phyloP scores from a whole-genome alignment of 2,329 filamentous ascomycete species.

The Colletotrichum musae region DNA sequence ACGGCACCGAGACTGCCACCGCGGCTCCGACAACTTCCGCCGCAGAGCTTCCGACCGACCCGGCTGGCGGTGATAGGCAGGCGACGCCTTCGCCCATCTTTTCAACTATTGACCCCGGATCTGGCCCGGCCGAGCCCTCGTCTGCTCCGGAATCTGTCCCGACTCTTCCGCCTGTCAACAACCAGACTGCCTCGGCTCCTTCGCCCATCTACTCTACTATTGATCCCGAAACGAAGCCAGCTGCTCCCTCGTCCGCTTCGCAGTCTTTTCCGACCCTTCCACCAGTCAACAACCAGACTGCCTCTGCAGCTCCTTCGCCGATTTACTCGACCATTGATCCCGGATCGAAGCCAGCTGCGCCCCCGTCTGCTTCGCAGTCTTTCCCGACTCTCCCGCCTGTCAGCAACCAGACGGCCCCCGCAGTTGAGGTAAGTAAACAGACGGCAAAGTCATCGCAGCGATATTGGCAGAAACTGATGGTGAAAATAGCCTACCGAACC shows the following conservation, averaged over 20 bases:
- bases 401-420: conserved; percentile 15
- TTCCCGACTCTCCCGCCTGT: conserved; percentile 15
- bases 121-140: background rate
- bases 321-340: conserved; percentile 8
- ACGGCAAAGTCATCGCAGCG: no score
- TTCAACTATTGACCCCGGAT: conserved; percentile 7
- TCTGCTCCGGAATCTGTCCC: background rate
- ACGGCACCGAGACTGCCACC: background rate
- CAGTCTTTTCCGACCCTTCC: background rate
- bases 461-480: background rate
- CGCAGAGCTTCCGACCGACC: background rate
- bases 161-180: background rate
- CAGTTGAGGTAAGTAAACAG: background rate
- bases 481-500: background rate
- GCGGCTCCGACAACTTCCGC: background rate
- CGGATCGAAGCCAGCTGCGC: background rate
- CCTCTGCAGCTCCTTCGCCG: conserved; percentile 3
- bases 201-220: conserved; percentile 11
- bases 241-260: background rate
- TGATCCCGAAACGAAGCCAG: background rate
- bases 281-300: background rate
- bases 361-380: background rate
- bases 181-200: background rate
- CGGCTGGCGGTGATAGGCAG: background rate
- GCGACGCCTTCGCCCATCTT: conserved; percentile 17